phyloP scores from a whole-genome alignment of 257 asterid genomes.

The Marsdenia floribunda region DNA sequence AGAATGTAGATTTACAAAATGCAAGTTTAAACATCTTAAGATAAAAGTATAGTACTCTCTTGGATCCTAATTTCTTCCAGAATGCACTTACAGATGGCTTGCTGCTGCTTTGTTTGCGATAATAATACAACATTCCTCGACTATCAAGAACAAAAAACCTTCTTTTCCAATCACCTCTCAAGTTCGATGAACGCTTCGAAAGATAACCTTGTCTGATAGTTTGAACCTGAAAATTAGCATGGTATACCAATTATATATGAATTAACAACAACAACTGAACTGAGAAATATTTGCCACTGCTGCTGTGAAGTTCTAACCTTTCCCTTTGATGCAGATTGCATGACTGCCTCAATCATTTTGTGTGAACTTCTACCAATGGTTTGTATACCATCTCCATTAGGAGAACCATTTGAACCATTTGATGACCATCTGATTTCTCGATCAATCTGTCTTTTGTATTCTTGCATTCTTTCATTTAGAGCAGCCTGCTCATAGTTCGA shows the following conservation, averaged over 20 bases:
- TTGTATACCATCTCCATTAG: constrained; percentile 98
- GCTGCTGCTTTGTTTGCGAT: constrained; percentile 94
- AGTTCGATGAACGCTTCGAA: constrained; percentile 88
- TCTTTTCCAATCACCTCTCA: constrained; percentile 99
- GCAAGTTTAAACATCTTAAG: constrained; percentile 7
- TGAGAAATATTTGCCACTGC: constrained; percentile 18
- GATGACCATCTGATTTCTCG: constrained; percentile 91
- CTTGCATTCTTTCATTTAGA: constrained; percentile 97
- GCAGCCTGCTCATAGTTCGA: constrained; percentile 96
- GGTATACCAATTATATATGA: background rate
- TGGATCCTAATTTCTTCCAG: constrained; percentile 8
- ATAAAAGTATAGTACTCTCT: background rate
- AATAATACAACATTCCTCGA: constrained; percentile 98
- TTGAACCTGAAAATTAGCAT: constrained; percentile 66
- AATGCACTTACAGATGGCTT: constrained; percentile 86
- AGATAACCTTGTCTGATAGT: constrained; percentile 99
- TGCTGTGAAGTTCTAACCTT: constrained; percentile 46
- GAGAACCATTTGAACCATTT: constrained; percentile 85
- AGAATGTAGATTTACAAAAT: constrained; percentile 8
- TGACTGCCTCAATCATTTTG: constrained; percentile 97
- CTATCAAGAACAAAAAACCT: constrained; percentile 99
- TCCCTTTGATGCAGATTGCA: constrained; percentile 98
- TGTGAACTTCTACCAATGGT: constrained; percentile 97
- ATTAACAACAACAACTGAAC: background rate
- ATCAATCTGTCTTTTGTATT: constrained; percentile 86